Evolutionary conservation across 495 filamentous ascomycete species (phyloP).

Genomic region (Talaromyces borbonicus): DNA sequence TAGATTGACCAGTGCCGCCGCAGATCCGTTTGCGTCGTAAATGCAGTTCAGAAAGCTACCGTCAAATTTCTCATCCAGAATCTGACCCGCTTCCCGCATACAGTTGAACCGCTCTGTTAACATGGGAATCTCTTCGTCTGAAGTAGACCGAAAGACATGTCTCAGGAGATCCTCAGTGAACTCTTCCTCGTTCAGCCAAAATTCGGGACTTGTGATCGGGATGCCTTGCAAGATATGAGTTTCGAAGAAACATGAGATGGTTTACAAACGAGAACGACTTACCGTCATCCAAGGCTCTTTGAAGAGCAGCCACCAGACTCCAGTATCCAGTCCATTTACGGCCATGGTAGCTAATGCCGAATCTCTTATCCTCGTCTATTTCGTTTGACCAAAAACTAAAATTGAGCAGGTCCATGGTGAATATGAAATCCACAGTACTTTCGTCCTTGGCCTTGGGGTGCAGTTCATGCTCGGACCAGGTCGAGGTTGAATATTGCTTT

Average conservation of each 20-base stretch:
- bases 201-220: slow-evolving; percentile 79
- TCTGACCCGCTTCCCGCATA: slow-evolving; percentile 72
- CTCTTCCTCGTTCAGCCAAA: slow-evolving; percentile 70
- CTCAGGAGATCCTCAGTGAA: slow-evolving; percentile 65
- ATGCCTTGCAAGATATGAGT: slow-evolving; percentile 27
- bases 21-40: slow-evolving; percentile 64
- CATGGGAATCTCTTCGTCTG: slow-evolving; percentile 78
- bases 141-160: slow-evolving; percentile 78
- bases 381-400: slow-evolving; percentile 90
- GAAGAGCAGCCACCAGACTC: slow-evolving; percentile 80
- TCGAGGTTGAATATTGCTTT: slow-evolving; percentile 71
- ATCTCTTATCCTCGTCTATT: slow-evolving; percentile 50
- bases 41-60: slow-evolving; percentile 68
- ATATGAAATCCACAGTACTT: slow-evolving; percentile 78
- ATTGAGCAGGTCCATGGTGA: slow-evolving; percentile 93
- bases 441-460: slow-evolving; percentile 76
- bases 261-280: slow-evolving; percentile 1
- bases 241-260: too few relatives aligned
- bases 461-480: slow-evolving; percentile 83
- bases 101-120: slow-evolving; percentile 69
- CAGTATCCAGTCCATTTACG: slow-evolving; percentile 89
- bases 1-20: slow-evolving; percentile 73
- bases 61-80: slow-evolving; percentile 77
- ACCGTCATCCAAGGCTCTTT: slow-evolving; percentile 86
- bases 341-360: slow-evolving; percentile 69